Evolutionary conservation across 2,329 filamentous ascomycete genomes (phyloP).

Genomic region (Cadophora malorum): DNA sequence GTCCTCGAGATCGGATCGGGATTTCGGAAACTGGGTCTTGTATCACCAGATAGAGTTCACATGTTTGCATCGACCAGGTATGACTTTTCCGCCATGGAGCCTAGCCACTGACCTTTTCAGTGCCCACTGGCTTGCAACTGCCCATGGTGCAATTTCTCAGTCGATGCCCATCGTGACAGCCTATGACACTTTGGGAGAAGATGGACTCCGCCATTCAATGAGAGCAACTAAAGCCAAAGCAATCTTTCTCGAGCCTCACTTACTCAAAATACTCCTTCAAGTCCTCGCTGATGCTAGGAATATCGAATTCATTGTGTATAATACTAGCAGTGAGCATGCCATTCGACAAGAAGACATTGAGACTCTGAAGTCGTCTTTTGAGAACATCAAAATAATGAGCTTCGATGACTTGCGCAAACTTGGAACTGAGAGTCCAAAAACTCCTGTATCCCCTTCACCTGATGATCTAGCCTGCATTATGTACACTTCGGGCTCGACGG

Average conservation of each 20-base stretch:
- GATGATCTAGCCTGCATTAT: slow-evolving; percentile 84
- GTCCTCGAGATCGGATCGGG: slow-evolving; percentile 72
- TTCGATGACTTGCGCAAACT: slow-evolving; percentile 60
- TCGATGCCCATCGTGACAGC: slow-evolving; percentile 92
- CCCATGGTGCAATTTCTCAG: slow-evolving; percentile 82
- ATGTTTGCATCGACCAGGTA: slow-evolving; percentile 74
- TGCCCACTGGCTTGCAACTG: slow-evolving; percentile 77
- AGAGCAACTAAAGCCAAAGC: slow-evolving; percentile 79
- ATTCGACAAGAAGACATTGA: slow-evolving; percentile 54
- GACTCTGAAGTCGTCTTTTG: slow-evolving; percentile 62
- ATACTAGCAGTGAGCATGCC: slow-evolving; percentile 55
- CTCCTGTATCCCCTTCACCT: slow-evolving; percentile 73
- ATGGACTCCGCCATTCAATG: slow-evolving; percentile 85
- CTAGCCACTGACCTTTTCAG: slow-evolving; percentile 42
- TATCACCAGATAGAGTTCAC: slow-evolving; percentile 73
- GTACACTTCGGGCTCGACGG: slow-evolving; percentile 90
- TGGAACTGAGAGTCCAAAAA: slow-evolving; percentile 65
- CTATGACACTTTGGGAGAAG: slow-evolving; percentile 88
- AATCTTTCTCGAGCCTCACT: slow-evolving; percentile 86
- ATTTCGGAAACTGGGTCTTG: slow-evolving; percentile 74
- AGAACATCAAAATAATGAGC: slow-evolving; percentile 58
- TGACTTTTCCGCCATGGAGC: not conserved
- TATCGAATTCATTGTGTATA: slow-evolving; percentile 67
- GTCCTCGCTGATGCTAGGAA: slow-evolving; percentile 63
- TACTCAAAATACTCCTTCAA: slow-evolving; percentile 64